phyloP scores from a whole-genome alignment of 1,284 basidiomycete species.

The Trametes polyzona region DNA sequence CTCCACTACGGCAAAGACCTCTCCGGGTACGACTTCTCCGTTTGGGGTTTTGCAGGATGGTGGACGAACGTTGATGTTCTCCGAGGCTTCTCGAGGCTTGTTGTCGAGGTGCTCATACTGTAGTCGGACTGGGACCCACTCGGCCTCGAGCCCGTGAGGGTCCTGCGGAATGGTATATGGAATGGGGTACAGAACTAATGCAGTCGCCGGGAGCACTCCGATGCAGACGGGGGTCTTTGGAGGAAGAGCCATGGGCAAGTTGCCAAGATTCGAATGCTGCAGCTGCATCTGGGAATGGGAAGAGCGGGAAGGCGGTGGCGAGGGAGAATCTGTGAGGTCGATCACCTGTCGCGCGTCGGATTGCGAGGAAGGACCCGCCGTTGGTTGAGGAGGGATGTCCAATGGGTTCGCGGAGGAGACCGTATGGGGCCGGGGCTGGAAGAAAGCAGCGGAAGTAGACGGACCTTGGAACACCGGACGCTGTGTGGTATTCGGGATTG shows the following conservation, averaged over 20 bases:
- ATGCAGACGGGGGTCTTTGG: slow-evolving; percentile 87
- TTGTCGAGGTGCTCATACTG: slow-evolving; percentile 68
- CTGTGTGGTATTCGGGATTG: slow-evolving; percentile 25
- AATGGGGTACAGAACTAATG: slow-evolving; percentile 87
- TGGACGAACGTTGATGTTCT: slow-evolving; percentile 82
- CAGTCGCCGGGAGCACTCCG: slow-evolving; percentile 80
- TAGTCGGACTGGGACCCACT: slow-evolving; percentile 81
- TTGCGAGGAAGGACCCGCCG: slow-evolving; percentile 8
- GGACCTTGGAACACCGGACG: slow-evolving; percentile 31
- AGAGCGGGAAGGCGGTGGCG: slow-evolving; percentile 56
- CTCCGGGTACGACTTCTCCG: slow-evolving; percentile 57
- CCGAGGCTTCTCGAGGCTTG: slow-evolving; percentile 55
- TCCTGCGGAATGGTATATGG: slow-evolving; percentile 64
- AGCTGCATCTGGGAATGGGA: slow-evolving; percentile 13
- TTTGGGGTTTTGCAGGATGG: slow-evolving; percentile 54
- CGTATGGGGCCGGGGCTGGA: slow-evolving; percentile 30
- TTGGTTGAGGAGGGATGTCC: neutral
- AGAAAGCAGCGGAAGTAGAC: slow-evolving; percentile 39
- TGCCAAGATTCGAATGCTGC: slow-evolving; percentile 24
- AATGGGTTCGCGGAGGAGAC: slow-evolving; percentile 25
- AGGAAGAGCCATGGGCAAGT: slow-evolving; percentile 51
- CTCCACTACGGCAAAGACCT: slow-evolving; percentile 86
- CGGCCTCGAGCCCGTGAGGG: slow-evolving; percentile 48
- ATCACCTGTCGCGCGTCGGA: slow-evolving; percentile 55
- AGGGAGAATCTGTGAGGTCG: slow-evolving; percentile 77